These are phyloP conservation scores for Orbilia blumenaviensis DNA, from an alignment of 2,329 filamentous ascomycete genomes.

Conservation along the genomic window DNA sequence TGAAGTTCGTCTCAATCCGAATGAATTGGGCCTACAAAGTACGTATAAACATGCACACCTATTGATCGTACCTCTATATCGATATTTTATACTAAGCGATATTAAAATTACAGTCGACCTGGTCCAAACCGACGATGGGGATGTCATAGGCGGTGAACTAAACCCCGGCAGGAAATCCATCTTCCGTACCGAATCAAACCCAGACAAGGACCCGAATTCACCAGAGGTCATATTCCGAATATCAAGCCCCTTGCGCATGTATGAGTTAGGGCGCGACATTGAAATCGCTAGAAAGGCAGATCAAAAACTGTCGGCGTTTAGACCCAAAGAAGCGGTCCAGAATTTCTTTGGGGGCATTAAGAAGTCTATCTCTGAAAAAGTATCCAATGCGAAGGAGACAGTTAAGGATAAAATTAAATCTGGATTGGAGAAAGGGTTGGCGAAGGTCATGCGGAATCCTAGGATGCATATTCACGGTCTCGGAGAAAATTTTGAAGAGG, in stretches of 20 bases:
- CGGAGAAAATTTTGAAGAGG: slow-evolving; percentile 1
- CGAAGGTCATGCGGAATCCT: neutral
- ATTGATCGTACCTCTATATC: neutral
- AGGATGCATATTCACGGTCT: slow-evolving; percentile 1
- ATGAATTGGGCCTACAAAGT: slow-evolving; percentile 4
- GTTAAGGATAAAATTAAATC: neutral
- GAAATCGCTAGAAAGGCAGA: neutral
- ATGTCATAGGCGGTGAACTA: neutral
- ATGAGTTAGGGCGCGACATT: neutral
- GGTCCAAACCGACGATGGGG: neutral
- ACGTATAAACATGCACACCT: neutral
- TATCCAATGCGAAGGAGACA: neutral
- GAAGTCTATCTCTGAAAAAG: neutral
- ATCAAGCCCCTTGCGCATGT: neutral
- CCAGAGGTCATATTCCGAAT: neutral
- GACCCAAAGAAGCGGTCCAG: neutral
- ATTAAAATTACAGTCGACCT: slow-evolving; percentile 6
- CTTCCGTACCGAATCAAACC: neutral
- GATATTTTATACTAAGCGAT: neutral
- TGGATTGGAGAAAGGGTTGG: neutral
- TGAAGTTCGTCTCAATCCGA: neutral
- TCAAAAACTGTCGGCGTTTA: neutral
- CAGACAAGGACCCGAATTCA: too few relatives aligned
- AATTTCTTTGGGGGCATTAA: neutral
- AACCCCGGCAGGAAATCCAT: neutral